Evolutionary conservation across 2,329 filamentous ascomycete genomes (phyloP), one percentile per base, ranked within the genome.

Genomic region (Lomentospora prolificans): DNA sequence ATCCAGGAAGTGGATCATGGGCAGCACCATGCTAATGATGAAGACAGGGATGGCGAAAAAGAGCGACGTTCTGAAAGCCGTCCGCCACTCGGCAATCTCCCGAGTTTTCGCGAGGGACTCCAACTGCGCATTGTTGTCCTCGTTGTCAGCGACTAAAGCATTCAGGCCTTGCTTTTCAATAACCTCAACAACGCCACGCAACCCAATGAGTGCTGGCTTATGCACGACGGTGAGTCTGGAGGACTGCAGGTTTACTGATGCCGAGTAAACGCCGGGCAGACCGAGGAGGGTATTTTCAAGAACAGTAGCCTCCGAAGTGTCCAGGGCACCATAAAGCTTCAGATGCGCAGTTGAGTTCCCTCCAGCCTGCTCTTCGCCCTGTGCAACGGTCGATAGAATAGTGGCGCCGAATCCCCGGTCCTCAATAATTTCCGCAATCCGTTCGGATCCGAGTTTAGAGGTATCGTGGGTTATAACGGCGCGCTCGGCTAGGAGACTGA

Each of bases 71-170:
- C 80, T 77, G 70, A 97, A 95, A 0, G 90, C 89, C 28, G 77
- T 81, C 59, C 82, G 84, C 94, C 94, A 99, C 69, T 96, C 90
- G 60, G 87, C 88, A 59, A 99, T 96, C 69, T 99, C 94, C 62
- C 89, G 89, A 0, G 94, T 97, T 72, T 99, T 99, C 7, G 94
- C 88, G 2, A 99, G 78, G 1, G 94, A 97, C 69, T 97, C 90
- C 2, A 99, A 80, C 67, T 99, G 94, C 1, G 94, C 92, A 65
- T 95, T 95, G 68, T 95, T 97, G 71, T 99, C 94, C 64, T 97
- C 90, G 55, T 85, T 87, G 61, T 97, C 92, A 1, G 91, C 86
- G 9, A 97, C 81, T 2, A 99, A 75, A 1, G 92, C 94, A 66
- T 96, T 96, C 68, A 88, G 89, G 2, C 92, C 91, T 19, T 82